These are phyloP conservation scores for Vicia faba DNA, from an alignment of 306 rosid genomes.

Conservation along the genomic window DNA sequence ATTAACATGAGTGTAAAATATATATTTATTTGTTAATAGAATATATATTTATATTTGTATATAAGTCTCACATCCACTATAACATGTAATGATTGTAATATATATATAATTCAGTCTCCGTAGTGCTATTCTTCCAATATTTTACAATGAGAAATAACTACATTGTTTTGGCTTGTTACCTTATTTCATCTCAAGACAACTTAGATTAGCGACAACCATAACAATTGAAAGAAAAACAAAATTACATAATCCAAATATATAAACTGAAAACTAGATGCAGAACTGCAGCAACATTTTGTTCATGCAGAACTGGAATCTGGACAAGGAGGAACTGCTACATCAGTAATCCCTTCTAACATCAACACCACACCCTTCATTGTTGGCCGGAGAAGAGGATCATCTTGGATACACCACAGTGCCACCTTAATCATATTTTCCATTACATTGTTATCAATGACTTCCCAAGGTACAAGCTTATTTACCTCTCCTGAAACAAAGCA, in stretches of 20 bases:
- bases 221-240: not conserved
- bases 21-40: too few species aligned
- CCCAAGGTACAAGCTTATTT: slow-evolving; percentile 35
- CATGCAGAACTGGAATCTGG: slow-evolving; percentile 30
- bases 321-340: slow-evolving; percentile 45
- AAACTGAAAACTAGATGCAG: not conserved
- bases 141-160: not conserved
- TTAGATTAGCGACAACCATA: not conserved
- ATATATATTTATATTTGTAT: too few species aligned
- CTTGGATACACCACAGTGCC: slow-evolving; percentile 50
- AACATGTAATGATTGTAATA: too few species aligned
- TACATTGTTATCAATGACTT: slow-evolving; percentile 12
- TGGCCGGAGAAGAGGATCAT: slow-evolving; percentile 46
- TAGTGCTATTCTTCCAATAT: too few species aligned
- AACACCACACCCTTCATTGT: slow-evolving; percentile 48
- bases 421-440: slow-evolving; percentile 44
- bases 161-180: not conserved
- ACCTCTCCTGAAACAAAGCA: slow-evolving; percentile 37
- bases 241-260: not conserved
- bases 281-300: not conserved
- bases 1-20: too few species aligned
- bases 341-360: slow-evolving; percentile 45
- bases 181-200: not conserved
- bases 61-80: too few species aligned
- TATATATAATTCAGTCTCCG: too few species aligned